Evolutionary conservation across 257 asterid species (phyloP), one percentile per base, ranked within the genome.

Genomic region (Jacaranda mimosifolia): DNA sequence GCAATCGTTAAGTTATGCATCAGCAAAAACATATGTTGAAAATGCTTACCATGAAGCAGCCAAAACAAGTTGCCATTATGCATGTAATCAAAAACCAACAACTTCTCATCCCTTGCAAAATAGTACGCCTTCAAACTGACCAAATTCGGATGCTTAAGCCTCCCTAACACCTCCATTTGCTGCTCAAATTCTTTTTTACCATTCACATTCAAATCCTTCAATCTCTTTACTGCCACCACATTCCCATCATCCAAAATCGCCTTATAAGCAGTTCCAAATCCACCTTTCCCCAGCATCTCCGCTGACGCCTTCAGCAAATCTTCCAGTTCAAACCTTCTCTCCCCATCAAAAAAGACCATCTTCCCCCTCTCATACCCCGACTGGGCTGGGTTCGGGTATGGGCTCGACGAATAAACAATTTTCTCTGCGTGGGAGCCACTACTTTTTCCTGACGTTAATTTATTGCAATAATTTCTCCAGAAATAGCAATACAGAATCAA

Each of bases 261-360:
- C 80, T 94, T 94, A 56, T 94, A 94, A 4, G 98, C 93, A 7
- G 97, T 92, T 59, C 98, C 98, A 4, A 92, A 81, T 3, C 96
- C 97, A 0, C 98, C 98, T 81, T 88, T 92, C 3, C 98, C 98
- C 75, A 94, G 78, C 98, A 94, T 94, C 60, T 94, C 98, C 63
- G 98, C 97, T 7, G 98, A 92, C 9, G 98, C 98, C 85, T 94
- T 83, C 58, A 94, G 85, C 85, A 94, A 63, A 76, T 94, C 97
- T 85, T 94, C 98, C 70, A 94, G 87, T 86, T 94, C 97, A 58
- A 94, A 94, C 88, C 84, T 85, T 87, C 89, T 90, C 11, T 86
- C 92, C 26, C 91, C 95, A 45, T 92, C 97, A 1, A 92, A 87
- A 62, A 94, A 94, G 26, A 94, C 91, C 83, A 92, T 92, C 21